Conservation (phyloP, 345 rosid genomes). For the Kernera saxatilis region DNA sequence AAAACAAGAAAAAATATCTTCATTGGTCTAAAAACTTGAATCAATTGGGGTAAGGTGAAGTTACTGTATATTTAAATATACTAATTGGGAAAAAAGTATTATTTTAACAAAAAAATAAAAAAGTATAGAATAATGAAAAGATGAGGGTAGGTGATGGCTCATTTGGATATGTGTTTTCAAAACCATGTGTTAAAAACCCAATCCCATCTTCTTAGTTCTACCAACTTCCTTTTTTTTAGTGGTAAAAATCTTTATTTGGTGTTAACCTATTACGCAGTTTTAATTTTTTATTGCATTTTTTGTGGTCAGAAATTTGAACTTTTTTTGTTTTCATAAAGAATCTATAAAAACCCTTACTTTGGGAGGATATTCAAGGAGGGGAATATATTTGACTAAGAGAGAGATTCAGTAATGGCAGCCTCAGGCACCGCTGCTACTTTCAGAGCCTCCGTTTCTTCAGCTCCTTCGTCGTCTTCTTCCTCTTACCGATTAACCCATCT, state of each 20-base stretch:
- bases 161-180: neutral
- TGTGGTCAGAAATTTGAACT: slow-evolving; percentile 17
- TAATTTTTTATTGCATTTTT: neutral
- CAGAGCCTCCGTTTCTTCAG: slow-evolving; percentile 26
- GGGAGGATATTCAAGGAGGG: neutral
- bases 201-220: neutral
- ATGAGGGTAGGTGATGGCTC: slow-evolving; percentile 15
- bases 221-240: slow-evolving; percentile 12
- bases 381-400: neutral
- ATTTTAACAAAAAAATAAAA: neutral
- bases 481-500: slow-evolving; percentile 13
- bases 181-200: slow-evolving; percentile 11
- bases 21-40: too few species aligned
- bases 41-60: too few species aligned
- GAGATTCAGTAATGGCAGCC: slow-evolving; percentile 25
- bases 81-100: neutral
- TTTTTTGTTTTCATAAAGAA: neutral
- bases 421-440: slow-evolving; percentile 29
- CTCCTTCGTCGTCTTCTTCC: slow-evolving; percentile 13
- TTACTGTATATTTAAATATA: neutral
- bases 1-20: too few species aligned
- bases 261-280: neutral
- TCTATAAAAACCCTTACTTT: slow-evolving; percentile 10
- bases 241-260: neutral
- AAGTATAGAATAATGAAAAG: neutral